Conservation (phyloP, 108 stramenopile species). For the Seminavis robusta region DNA sequence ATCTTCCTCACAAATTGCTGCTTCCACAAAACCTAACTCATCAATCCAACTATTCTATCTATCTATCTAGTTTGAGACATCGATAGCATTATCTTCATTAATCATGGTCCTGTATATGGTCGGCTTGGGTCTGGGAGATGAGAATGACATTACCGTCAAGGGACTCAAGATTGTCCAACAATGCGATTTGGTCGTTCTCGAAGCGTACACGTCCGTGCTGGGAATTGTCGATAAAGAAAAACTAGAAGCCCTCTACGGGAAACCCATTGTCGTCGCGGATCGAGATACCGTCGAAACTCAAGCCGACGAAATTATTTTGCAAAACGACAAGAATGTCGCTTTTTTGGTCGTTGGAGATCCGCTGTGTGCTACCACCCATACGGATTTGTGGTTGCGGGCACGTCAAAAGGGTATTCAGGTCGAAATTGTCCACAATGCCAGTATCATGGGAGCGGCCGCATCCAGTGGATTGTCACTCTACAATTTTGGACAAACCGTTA, state of each 20-base stretch:
- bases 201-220: constrained; percentile 96
- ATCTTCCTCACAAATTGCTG: too few species aligned
- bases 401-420: constrained; percentile 71
- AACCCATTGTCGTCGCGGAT: constrained; percentile 86
- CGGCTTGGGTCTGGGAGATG: constrained; percentile 96
- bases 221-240: constrained; percentile 75
- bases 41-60: too few species aligned
- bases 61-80: too few species aligned
- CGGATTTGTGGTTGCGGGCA: constrained; percentile 93
- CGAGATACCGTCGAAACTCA: constrained; percentile 92
- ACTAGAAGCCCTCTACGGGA: constrained; percentile 90
- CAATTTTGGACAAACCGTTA: constrained; percentile 97
- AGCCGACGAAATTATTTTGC: constrained; percentile 88
- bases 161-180: constrained; percentile 93
- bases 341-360: constrained; percentile 99
- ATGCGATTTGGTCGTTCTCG: constrained; percentile 85
- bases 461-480: constrained; percentile 97
- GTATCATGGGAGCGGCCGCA: constrained; percentile 97
- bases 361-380: constrained; percentile 97
- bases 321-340: constrained; percentile 79
- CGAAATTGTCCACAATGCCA: constrained; percentile 97
- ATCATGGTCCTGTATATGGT: constrained; percentile 96
- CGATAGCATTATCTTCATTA: background rate
- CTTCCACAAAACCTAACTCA: too few species aligned
- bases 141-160: constrained; percentile 97